These are phyloP conservation scores for Calonectria multiphialidica DNA, from an alignment of 2,329 filamentous ascomycete species.

Conservation along the genomic window DNA sequence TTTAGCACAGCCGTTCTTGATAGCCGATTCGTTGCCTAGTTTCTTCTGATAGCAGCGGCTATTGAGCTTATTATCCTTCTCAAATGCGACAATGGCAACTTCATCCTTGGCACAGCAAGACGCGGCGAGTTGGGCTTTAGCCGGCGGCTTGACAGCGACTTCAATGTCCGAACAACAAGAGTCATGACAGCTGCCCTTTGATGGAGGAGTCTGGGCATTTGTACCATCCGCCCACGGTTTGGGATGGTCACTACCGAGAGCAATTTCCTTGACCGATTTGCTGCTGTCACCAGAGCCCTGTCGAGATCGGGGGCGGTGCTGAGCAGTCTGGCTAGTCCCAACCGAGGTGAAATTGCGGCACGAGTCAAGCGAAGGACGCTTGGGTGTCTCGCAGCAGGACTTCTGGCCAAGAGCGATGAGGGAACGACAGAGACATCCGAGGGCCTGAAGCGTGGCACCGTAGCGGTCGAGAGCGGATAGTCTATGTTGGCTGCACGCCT, in stretches of 20 bases:
- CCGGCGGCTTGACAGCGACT: too few relatives aligned
- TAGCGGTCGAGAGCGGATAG: conserved; percentile 54
- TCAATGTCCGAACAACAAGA: neutral
- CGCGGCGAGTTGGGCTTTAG: too few relatives aligned
- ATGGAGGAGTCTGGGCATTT: neutral
- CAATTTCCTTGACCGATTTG: neutral
- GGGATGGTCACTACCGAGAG: too few relatives aligned
- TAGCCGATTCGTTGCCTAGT: neutral
- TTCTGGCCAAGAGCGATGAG: conserved; percentile 64
- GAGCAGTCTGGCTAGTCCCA: neutral
- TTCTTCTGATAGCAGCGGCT: too few relatives aligned
- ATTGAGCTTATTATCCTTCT: too few relatives aligned
- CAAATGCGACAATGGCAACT: too few relatives aligned
- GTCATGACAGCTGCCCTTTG: neutral
- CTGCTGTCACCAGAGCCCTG: neutral
- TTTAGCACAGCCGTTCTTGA: neutral
- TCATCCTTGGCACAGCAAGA: too few relatives aligned
- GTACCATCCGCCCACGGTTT: too few relatives aligned
- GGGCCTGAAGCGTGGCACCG: conserved; percentile 55
- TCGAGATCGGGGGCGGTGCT: neutral
- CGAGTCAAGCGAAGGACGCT: conserved; percentile 41
- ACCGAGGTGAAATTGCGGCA: conserved; percentile 29
- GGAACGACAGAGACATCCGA: conserved; percentile 67
- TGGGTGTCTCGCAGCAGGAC: conserved; percentile 58
- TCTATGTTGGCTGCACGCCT: conserved; percentile 54